Conservation (phyloP, 169 alveolate genomes). For the Plasmodium billcollinsi region DNA sequence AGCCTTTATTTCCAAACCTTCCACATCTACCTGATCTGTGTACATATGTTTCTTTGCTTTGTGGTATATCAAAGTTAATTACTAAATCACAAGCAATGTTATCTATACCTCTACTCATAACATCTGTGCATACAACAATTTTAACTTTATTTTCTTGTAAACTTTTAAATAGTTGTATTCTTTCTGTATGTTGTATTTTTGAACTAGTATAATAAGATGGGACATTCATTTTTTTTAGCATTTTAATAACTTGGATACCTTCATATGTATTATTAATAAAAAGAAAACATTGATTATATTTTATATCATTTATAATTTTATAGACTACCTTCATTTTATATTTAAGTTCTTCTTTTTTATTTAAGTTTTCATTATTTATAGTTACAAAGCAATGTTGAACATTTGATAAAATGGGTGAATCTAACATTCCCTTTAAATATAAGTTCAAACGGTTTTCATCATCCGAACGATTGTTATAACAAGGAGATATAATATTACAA, state of each 20-base stretch:
- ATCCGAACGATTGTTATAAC: not conserved
- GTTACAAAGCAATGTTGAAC: slow-evolving; percentile 56
- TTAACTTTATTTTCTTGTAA: slow-evolving; percentile 74
- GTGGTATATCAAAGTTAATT: slow-evolving; percentile 91
- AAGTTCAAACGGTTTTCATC: not conserved
- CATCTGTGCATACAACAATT: slow-evolving; percentile 91
- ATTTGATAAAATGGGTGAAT: slow-evolving; percentile 38
- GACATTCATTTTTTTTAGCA: slow-evolving; percentile 76
- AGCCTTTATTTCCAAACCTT: slow-evolving; percentile 89
- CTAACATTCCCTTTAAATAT: not conserved
- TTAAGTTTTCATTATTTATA: slow-evolving; percentile 33
- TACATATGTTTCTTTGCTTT: slow-evolving; percentile 88
- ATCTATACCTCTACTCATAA: slow-evolving; percentile 94
- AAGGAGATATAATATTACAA: too few relatives aligned
- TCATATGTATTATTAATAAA: slow-evolving; percentile 63
- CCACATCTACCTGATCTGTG: slow-evolving; percentile 94
- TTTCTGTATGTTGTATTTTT: slow-evolving; percentile 78
- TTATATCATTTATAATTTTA: slow-evolving; percentile 44
- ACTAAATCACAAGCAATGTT: slow-evolving; percentile 90
- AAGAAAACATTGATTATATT: slow-evolving; percentile 37
- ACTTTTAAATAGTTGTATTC: slow-evolving; percentile 57
- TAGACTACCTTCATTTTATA: slow-evolving; percentile 54
- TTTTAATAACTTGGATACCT: slow-evolving; percentile 52
- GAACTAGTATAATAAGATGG: slow-evolving; percentile 81
- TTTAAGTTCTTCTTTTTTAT: slow-evolving; percentile 39